Conservation (phyloP, 1,284 basidiomycete genomes). For the Megacollybia platyphylla region DNA sequence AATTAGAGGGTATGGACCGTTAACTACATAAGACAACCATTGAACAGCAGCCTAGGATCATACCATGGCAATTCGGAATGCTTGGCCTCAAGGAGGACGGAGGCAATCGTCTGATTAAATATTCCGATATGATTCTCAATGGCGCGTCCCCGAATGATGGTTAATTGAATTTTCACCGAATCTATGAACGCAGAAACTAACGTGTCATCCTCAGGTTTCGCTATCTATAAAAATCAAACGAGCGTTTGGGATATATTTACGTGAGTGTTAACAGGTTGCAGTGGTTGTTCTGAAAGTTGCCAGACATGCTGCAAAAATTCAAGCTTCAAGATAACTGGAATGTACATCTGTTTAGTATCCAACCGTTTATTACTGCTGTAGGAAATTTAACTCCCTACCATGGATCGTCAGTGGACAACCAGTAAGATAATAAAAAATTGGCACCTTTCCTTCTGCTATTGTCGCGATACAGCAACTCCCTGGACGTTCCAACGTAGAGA, state of each 20-base stretch:
- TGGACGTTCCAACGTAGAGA: too few relatives aligned
- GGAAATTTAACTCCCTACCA: neutral
- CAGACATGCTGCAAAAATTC: conserved; percentile 24
- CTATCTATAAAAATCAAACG: conserved; percentile 41
- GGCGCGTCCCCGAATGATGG: conserved; percentile 48
- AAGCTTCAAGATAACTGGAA: conserved; percentile 13
- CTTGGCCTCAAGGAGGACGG: conserved; percentile 34
- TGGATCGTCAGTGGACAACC: conserved; percentile 7
- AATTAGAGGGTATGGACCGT: conserved; percentile 15
- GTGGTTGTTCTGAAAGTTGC: conserved; percentile 11
- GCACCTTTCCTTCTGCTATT: too few relatives aligned
- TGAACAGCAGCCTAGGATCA: conserved; percentile 21
- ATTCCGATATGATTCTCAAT: conserved; percentile 34
- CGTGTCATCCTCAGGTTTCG: conserved; percentile 15
- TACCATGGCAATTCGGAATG: conserved; percentile 48
- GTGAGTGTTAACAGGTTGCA: conserved; percentile 17
- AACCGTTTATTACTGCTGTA: neutral
- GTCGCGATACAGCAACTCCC: too few relatives aligned
- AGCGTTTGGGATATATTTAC: conserved; percentile 36
- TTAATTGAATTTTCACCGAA: conserved; percentile 10
- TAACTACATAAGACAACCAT: neutral
- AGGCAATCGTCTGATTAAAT: conserved; percentile 38
- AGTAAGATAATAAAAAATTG: too few relatives aligned
- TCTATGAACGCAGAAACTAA: neutral
- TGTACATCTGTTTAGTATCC: neutral